Percentiles rank a stretch among this genome's conserved stretches.
These are phyloP conservation scores for Aureococcus anophagefferens DNA, from an alignment of 108 stramenopile genomes.

Conservation along the genomic window DNA sequence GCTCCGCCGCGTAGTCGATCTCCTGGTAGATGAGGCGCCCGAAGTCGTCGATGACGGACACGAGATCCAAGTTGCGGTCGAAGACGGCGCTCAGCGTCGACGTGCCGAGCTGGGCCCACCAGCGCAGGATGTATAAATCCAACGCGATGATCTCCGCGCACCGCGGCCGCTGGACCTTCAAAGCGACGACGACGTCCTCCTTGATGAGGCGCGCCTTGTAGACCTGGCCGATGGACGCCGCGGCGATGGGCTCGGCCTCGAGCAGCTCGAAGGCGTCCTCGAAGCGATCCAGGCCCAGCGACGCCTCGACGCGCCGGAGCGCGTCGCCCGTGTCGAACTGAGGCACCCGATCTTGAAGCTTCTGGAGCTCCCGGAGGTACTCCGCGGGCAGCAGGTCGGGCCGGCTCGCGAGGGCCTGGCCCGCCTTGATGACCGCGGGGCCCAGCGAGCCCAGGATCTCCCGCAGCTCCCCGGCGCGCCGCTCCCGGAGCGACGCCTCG, in stretches of 20 bases:
- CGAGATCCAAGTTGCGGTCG: constrained; percentile 74
- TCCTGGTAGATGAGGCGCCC: constrained; percentile 86
- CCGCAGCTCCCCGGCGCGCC: constrained; percentile 64
- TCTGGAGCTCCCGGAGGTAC: constrained; percentile 87
- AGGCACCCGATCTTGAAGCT: constrained; percentile 87
- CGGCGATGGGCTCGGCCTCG: constrained; percentile 69
- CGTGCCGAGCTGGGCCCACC: constrained; percentile 82
- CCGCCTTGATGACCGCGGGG: constrained; percentile 88
- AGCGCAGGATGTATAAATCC: constrained; percentile 82
- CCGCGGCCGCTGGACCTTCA: constrained; percentile 87
- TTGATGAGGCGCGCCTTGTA: constrained; percentile 78
- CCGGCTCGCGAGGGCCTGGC: constrained; percentile 77
- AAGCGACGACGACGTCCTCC: constrained; percentile 74
- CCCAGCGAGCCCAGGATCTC: constrained; percentile 68
- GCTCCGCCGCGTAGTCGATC: constrained; percentile 91
- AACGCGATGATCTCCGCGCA: constrained; percentile 85
- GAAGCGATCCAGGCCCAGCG: constrained; percentile 21
- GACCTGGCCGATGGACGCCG: constrained; percentile 56
- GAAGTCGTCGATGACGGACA: constrained; percentile 86
- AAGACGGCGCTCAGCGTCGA: constrained; percentile 49
- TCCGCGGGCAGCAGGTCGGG: constrained; percentile 82
- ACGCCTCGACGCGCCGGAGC: constrained; percentile 62
- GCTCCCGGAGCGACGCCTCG: constrained; percentile 28
- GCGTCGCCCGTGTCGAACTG: constrained; percentile 71
- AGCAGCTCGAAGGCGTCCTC: constrained; percentile 76